These are phyloP conservation scores for Leucocoprinus sp. DNA, from an alignment of 768 basidiomycete species.

Conservation along the genomic window DNA sequence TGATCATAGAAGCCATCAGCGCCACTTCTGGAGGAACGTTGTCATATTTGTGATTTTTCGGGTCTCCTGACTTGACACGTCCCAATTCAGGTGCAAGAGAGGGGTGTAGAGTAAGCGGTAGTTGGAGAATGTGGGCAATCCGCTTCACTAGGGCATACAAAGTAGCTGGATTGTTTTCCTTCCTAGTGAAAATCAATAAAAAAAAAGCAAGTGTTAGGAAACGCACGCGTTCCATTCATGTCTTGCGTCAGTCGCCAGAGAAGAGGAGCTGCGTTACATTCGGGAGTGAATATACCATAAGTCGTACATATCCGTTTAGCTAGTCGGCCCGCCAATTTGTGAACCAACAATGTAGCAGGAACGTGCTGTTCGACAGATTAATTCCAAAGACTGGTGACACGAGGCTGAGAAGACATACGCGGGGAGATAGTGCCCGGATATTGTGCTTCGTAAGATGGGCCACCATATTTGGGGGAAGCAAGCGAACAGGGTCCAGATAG, in stretches of 20 bases:
- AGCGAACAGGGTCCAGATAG: constrained; percentile 64
- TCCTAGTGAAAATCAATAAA: constrained; percentile 4
- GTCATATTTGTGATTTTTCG: constrained; percentile 46
- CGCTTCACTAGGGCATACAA: constrained; percentile 60
- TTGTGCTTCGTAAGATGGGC: constrained; percentile 68
- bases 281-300: constrained; percentile 61
- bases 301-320: constrained; percentile 44
- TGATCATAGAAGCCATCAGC: constrained; percentile 48
- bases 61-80: constrained; percentile 29
- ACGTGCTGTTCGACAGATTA: constrained; percentile 41
- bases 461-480: constrained; percentile 54
- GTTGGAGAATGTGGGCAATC: constrained; percentile 43
- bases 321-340: constrained; percentile 52
- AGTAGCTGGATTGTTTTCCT: constrained; percentile 42
- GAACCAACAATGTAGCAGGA: constrained; percentile 50
- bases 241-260: constrained; percentile 68
- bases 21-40: constrained; percentile 62
- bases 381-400: neutral
- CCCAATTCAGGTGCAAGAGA: constrained; percentile 37
- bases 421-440: constrained; percentile 58
- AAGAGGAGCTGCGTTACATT: constrained; percentile 65
- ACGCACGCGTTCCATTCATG: constrained; percentile 72
- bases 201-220: constrained; percentile 8
- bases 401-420: constrained; percentile 36
- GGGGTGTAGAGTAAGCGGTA: constrained; percentile 54